These are phyloP conservation scores for Sisymbrium irio DNA, from an alignment of 345 rosid species.

Conservation along the genomic window DNA sequence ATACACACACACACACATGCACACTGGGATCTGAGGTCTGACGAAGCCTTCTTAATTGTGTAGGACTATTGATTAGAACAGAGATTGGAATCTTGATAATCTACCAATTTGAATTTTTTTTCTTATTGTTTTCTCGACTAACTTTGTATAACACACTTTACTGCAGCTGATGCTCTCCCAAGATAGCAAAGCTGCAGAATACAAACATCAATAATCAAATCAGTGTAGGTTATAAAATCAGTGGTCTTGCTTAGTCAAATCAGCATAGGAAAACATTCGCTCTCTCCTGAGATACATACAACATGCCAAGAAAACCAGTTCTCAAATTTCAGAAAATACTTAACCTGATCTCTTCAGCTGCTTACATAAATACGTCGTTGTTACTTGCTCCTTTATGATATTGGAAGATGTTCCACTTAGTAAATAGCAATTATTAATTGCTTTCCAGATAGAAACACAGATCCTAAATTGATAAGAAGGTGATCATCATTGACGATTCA, in stretches of 20 bases:
- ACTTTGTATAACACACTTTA: background rate
- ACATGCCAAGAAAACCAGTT: background rate
- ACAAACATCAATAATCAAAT: background rate
- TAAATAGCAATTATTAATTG: background rate
- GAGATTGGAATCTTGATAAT: background rate
- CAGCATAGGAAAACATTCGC: background rate
- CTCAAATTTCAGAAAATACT: background rate
- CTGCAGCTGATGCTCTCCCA: background rate
- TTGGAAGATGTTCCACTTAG: background rate
- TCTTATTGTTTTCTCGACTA: background rate
- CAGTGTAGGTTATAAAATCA: background rate
- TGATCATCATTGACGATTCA: background rate
- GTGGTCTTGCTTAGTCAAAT: background rate
- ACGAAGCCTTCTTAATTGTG: background rate
- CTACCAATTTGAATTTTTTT: background rate
- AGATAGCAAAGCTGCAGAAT: conserved; percentile 9
- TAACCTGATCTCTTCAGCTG: background rate
- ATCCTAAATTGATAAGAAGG: background rate
- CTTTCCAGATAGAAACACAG: background rate
- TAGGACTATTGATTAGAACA: conserved; percentile 5
- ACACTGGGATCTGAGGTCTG: conserved; percentile 1
- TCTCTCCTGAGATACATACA: too few species aligned
- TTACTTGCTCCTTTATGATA: background rate
- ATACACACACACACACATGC: background rate
- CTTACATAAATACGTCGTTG: background rate